Evolutionary conservation across 345 rosid species (phyloP).

Genomic region (Carallia pectinifolia): DNA sequence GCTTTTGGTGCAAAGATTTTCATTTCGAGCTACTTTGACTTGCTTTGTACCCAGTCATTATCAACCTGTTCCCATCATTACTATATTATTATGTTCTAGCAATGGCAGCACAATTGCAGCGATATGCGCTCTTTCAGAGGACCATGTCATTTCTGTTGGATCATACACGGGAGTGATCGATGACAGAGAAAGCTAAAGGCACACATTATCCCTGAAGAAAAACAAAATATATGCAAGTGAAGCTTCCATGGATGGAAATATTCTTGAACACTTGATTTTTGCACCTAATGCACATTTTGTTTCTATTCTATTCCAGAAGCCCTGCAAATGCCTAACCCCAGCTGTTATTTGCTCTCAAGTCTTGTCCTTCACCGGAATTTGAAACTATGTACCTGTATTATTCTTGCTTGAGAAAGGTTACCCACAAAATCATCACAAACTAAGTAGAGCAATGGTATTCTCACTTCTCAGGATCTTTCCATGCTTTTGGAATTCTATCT

Average conservation of each 20-base stretch:
- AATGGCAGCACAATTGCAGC: too few relatives aligned
- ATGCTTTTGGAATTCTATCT: too few relatives aligned
- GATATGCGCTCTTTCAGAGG: too few relatives aligned
- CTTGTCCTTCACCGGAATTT: slow-evolving; percentile 48
- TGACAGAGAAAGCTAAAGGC: slow-evolving; percentile 44
- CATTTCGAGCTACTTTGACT: background rate
- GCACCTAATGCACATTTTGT: background rate
- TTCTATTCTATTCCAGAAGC: slow-evolving; percentile 24
- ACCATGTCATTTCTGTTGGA: background rate
- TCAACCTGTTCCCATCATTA: too few relatives aligned
- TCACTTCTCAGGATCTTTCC: too few relatives aligned
- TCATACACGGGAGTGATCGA: slow-evolving; percentile 33
- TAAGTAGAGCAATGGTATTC: background rate
- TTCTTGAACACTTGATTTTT: background rate
- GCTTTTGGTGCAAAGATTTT: background rate
- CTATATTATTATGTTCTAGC: too few relatives aligned
- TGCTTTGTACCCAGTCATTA: background rate
- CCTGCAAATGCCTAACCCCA: slow-evolving; percentile 38
- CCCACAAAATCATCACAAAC: background rate
- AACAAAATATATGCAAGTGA: background rate
- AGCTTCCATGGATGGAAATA: background rate
- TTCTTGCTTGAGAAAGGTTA: background rate
- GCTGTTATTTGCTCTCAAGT: slow-evolving; percentile 32
- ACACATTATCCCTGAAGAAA: slow-evolving; percentile 34
- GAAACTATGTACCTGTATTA: slow-evolving; percentile 27